Evolutionary conservation across 371 early-diverging fungal species (phyloP).

Genomic region (Apophysomyces elegans): DNA sequence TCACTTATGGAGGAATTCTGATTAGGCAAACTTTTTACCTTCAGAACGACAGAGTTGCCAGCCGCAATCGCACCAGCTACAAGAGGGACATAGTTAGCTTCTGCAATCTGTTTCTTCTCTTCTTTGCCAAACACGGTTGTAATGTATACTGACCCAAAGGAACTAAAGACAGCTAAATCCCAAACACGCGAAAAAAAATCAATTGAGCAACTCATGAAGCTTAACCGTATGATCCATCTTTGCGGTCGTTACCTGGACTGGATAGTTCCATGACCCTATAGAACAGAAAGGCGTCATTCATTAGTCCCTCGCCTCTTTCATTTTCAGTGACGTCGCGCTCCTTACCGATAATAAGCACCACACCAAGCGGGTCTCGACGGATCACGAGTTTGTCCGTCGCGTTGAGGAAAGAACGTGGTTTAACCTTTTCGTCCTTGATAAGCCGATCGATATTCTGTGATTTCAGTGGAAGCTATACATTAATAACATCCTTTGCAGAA

Average conservation of each 20-base stretch:
- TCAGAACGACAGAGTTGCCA: slow-evolving; percentile 79
- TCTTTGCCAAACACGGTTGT: not conserved
- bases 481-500: not conserved
- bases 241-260: slow-evolving; percentile 34
- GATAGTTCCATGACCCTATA: slow-evolving; percentile 52
- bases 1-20: too few relatives aligned
- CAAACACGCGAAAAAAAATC: not conserved
- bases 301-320: not conserved
- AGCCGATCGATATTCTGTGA: slow-evolving; percentile 63
- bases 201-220: not conserved
- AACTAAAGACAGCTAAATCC: slow-evolving; percentile 19
- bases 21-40: slow-evolving; percentile 31
- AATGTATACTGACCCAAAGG: slow-evolving; percentile 30
- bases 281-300: not conserved
- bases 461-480: not conserved
- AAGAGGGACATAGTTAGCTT: not conserved
- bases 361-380: slow-evolving; percentile 79
- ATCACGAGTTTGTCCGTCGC: slow-evolving; percentile 50
- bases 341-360: slow-evolving; percentile 63
- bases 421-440: slow-evolving; percentile 52
- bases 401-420: slow-evolving; percentile 31
- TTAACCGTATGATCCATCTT: not conserved
- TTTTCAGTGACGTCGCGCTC: not conserved
- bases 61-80: slow-evolving; percentile 82
- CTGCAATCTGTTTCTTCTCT: not conserved